Conservation (phyloP, 2,329 filamentous ascomycete species). For the Xylaria sp. region DNA sequence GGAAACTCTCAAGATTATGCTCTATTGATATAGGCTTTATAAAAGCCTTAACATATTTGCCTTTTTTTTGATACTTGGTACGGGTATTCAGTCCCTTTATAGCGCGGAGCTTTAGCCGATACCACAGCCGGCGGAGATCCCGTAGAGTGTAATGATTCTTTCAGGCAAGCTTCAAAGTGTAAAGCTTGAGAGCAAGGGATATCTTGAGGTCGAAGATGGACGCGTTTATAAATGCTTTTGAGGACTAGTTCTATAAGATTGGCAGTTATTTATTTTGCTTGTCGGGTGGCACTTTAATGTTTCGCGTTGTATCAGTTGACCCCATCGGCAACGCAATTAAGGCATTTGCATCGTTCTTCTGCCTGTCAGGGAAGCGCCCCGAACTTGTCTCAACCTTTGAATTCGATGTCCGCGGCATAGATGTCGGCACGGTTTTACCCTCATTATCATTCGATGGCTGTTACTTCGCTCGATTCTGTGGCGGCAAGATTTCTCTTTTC, state of each 20-base stretch:
- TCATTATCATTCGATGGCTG: constrained; percentile 6
- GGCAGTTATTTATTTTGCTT: too few species aligned
- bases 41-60: too few species aligned
- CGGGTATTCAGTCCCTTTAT: constrained; percentile 36
- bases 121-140: constrained; percentile 28
- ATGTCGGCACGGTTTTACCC: rapidly evolving
- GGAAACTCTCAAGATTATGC: too few species aligned
- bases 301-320: neutral
- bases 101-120: constrained; percentile 37
- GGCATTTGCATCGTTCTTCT: neutral
- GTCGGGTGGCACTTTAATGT: constrained; percentile 1
- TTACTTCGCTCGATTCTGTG: neutral
- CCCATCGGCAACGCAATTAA: rapidly evolving
- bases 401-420: neutral
- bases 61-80: constrained; percentile 35
- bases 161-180: constrained; percentile 25
- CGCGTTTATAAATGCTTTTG: constrained; percentile 4
- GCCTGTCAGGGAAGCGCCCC: neutral
- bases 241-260: constrained; percentile 4
- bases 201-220: neutral
- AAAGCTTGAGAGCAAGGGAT: constrained; percentile 10
- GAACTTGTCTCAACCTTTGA: constrained; percentile 1
- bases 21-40: too few species aligned
- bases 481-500: neutral
- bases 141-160: constrained; percentile 30